Conservation (phyloP, 1,139 yeast genomes). For the Zygoascus sp. region DNA sequence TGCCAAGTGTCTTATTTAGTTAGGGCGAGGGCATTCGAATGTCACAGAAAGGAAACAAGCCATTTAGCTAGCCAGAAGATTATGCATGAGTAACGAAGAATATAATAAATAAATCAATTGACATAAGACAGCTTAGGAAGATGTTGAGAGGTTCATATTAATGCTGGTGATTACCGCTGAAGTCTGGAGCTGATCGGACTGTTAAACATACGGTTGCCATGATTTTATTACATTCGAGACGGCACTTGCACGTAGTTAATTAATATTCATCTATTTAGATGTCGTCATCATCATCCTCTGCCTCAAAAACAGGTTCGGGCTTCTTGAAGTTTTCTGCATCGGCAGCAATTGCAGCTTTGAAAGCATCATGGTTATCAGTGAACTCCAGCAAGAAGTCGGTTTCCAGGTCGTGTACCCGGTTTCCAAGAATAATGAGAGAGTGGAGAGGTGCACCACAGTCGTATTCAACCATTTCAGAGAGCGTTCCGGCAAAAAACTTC, state of each 20-base stretch:
- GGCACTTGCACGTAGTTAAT: not conserved
- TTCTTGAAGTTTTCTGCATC: conserved; percentile 73
- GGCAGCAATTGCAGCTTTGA: conserved; percentile 52
- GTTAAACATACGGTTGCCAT: too few species aligned
- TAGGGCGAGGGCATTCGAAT: conserved; percentile 35
- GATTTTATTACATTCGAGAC: too few species aligned
- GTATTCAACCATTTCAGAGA: conserved; percentile 60
- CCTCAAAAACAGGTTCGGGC: conserved; percentile 16
- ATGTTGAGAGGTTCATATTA: too few species aligned
- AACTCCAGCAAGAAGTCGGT: conserved; percentile 77
- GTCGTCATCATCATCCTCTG: conserved; percentile 19
- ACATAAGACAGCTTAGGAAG: too few species aligned
- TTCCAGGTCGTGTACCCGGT: conserved; percentile 92
- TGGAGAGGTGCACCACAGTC: conserved; percentile 95
- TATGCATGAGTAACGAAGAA: not conserved
- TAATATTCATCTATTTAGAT: not conserved
- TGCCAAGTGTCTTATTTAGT: conserved; percentile 32
- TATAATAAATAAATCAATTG: not conserved
- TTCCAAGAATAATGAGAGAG: conserved; percentile 83
- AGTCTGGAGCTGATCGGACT: too few species aligned
- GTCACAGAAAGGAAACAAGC: conserved; percentile 40
- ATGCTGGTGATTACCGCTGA: too few species aligned
- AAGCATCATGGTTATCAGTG: conserved; percentile 60
- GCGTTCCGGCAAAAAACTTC: conserved; percentile 77
- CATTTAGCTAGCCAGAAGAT: not conserved